Evolutionary conservation across 2,329 filamentous ascomycete genomes (phyloP), one percentile per base, ranked within the genome.

Genomic region (Penicillium glabrum): DNA sequence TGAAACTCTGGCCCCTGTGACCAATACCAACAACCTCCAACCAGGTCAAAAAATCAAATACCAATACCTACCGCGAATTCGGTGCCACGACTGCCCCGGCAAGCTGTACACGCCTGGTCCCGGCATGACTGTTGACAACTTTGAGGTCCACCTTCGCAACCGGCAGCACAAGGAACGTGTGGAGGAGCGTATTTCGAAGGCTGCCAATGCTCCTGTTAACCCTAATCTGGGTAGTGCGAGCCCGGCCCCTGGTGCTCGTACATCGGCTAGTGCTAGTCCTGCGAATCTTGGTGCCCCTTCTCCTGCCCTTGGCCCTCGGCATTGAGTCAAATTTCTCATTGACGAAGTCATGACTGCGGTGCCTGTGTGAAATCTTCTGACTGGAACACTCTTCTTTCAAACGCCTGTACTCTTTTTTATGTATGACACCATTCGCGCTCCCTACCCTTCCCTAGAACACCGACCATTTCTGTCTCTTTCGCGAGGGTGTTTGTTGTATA

Each of bases 91-190:
- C 73, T 98, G 95, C 72, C 91, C 91, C 0, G 91, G 91, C 29
- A 98, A 97, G 75, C 80, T 96, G 11, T 99, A 99, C 75, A 96
- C 93, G 0, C 91, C 93, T 0, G 90, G 92, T 0, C 91, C 93
- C 0, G 91, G 89, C 24, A 89, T 84, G 72, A 92, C 91, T 2
- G 90, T 93, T 5, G 88, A 88, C 46, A 96, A 96, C 70, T 99
- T 99, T 61, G 91, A 96, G 75, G 86, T 96, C 1, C 95, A 99
- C 77, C 80, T 98, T 48, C 90, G 88, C 74, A 97, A 96, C 74
- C 85, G 89, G 44, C 80, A 83, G 51, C 95, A 99, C 73, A 84
- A 88, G 66, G 86, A 90, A 64, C 84, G 84, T 66, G 90, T 93
- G 10, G 83, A 87, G 59, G 75, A 77, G 53, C 76, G 81, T 23